phyloP scores from a whole-genome alignment of 768 basidiomycete species.

The Pseudohyphozyma bogoriensis region DNA sequence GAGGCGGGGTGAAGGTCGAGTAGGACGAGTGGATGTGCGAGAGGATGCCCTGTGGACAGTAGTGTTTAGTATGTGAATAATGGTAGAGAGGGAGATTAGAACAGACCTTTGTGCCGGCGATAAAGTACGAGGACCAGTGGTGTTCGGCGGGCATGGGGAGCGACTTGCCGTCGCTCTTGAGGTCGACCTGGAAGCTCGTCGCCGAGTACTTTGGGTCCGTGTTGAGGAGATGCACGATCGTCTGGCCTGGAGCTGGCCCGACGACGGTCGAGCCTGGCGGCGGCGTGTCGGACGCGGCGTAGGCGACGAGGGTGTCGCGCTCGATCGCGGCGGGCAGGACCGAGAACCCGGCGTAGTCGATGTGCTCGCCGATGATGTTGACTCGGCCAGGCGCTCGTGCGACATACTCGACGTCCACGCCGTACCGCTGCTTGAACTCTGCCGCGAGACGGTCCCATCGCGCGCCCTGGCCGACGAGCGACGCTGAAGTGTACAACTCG shows the following conservation, averaged over 20 bases:
- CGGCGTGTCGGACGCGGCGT: not conserved
- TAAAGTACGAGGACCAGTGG: slow-evolving; percentile 31
- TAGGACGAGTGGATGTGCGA: slow-evolving; percentile 3
- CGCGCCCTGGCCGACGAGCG: slow-evolving; percentile 16
- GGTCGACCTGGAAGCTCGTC: slow-evolving; percentile 24
- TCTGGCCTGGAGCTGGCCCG: not conserved
- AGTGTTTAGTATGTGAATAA: no score
- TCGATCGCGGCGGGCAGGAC: slow-evolving; percentile 35
- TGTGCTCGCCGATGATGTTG: slow-evolving; percentile 29
- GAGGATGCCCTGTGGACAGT: slow-evolving; percentile 17
- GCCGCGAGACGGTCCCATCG: slow-evolving; percentile 19
- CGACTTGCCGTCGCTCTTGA: slow-evolving; percentile 7
- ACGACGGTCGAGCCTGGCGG: not conserved
- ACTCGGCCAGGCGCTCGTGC: slow-evolving; percentile 24
- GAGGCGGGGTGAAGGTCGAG: not conserved
- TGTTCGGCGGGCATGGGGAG: slow-evolving; percentile 10
- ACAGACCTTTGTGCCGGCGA: slow-evolving; percentile 19
- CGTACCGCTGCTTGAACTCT: slow-evolving; percentile 19
- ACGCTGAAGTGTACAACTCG: slow-evolving; percentile 21
- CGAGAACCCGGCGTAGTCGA: slow-evolving; percentile 29
- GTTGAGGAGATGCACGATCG: slow-evolving; percentile 27
- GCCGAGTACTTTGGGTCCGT: slow-evolving; percentile 24
- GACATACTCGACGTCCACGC: slow-evolving; percentile 2
- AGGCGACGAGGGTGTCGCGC: slow-evolving; percentile 32
- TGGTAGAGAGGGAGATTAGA: no score